Evolutionary conservation across 2,329 filamentous ascomycete species (phyloP), one percentile per base, ranked within the genome.

Genomic region (Laburnicola sp.): DNA sequence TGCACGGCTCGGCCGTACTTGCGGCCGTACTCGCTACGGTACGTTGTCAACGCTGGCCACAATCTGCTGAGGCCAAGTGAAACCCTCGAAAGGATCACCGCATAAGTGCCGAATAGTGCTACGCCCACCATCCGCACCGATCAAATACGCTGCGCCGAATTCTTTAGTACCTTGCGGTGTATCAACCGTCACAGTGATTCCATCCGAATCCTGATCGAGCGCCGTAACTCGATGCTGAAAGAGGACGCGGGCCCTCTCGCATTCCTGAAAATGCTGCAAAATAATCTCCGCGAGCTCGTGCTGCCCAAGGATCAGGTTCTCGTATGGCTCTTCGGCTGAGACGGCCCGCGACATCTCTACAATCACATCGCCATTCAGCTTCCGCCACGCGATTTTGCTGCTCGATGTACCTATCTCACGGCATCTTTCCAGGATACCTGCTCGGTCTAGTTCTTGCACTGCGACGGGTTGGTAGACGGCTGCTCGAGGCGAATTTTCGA

Each of bases 261-360:
- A 45, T 34, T 49, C 27, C 36, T 50, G 45, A 8, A 58, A 48
- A 28, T 60, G 55, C 6, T 46, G 6, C 32, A 58, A 48, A 42
- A 60, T 58, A 32, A 62, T 51, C 27, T 45, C 46, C 2, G 51
- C 51, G 8, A 62, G 43, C 32, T 54, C 48, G 38, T 59, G 58
- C 43, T 62, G 57, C 10, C 58, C 58, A 10, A 53, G 38, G 4
- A 54, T 50, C 2, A 60, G 63, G 42, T 61, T 61, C 23, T 56
- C 48, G 31, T 62, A 47, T n/a, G 45, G 51, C 23, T 58, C 59
- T n/a, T 66, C 60, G 41, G 63, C 60, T 23, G 2, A 39, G 44
- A 8, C 22, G 10, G 3, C 50, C 7, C 26, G 48, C 50, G n/a
- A n/a, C 45, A 52, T 42, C 32, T 42, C 50, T 9, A 35, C 50